Conservation (phyloP, 179 eudicot genomes). For the Gypsophila paniculata region DNA sequence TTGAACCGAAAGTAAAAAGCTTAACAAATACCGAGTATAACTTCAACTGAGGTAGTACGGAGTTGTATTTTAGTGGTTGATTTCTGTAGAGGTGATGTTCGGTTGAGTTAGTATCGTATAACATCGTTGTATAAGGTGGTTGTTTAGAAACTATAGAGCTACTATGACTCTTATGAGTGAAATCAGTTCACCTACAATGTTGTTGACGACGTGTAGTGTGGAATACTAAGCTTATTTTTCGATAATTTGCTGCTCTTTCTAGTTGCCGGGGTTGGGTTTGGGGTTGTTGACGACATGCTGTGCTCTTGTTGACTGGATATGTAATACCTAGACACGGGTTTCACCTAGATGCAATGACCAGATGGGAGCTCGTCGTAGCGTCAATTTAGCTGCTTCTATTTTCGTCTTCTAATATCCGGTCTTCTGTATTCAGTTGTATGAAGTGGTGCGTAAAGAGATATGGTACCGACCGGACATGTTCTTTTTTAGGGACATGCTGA, state of each 20-base stretch:
- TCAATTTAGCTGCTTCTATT: background rate
- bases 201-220: background rate
- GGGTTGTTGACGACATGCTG: no score
- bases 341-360: no score
- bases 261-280: no score
- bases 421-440: conserved; percentile 52
- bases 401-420: background rate
- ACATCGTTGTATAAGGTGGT: no score
- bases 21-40: no score
- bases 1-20: no score
- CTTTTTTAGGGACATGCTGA: conserved; percentile 90
- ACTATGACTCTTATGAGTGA: no score
- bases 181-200: background rate
- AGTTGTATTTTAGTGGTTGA: background rate
- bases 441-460: conserved; percentile 81
- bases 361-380: background rate
- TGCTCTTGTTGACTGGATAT: background rate
- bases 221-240: no score
- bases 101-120: no score
- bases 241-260: background rate
- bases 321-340: background rate
- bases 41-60: background rate
- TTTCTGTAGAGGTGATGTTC: background rate
- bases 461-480: conserved; percentile 99
- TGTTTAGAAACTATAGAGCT: no score